Conservation (phyloP, 2,329 filamentous ascomycete species). For the Fusarium continuum region DNA sequence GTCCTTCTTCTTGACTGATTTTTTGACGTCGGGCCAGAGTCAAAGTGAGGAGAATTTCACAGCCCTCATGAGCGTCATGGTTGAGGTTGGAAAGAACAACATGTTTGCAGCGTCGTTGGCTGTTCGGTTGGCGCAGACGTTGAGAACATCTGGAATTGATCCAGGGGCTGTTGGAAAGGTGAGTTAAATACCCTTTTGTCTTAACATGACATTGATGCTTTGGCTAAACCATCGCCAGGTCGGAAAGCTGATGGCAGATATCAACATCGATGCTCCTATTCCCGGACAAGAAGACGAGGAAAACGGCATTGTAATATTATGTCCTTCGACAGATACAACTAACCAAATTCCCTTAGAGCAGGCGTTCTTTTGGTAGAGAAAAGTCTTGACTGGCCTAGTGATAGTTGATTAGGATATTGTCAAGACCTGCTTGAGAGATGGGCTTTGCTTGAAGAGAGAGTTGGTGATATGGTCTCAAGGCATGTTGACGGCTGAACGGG, state of each 20-base stretch:
- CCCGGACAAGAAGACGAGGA: slow-evolving; percentile 25
- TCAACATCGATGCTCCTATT: slow-evolving; percentile 9
- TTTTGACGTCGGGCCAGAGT: not conserved
- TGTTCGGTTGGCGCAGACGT: slow-evolving; percentile 72
- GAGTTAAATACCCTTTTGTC: not conserved
- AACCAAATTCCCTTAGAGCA: not conserved
- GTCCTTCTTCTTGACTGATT: slow-evolving; percentile 20
- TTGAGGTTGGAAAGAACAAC: slow-evolving; percentile 63
- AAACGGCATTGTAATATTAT: slow-evolving; percentile 27
- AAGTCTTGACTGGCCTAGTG: not conserved
- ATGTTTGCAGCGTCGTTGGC: slow-evolving; percentile 56
- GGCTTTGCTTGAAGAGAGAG: no score
- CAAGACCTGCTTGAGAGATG: no score
- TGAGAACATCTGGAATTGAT: slow-evolving; percentile 54
- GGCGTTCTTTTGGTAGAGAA: not conserved
- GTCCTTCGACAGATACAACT: not conserved
- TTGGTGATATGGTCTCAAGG: no score
- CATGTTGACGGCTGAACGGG: no score
- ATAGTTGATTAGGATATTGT: not conserved
- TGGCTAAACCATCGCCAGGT: not conserved
- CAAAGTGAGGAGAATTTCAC: slow-evolving; percentile 65
- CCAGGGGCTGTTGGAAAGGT: slow-evolving; percentile 19
- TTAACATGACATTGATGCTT: not conserved
- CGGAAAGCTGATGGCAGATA: slow-evolving; percentile 8
- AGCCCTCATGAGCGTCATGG: slow-evolving; percentile 58